Percentiles rank a stretch among this genome's conserved stretches.
These are phyloP conservation scores for Trichoderma virens DNA, from an alignment of 495 filamentous ascomycete genomes.

Conservation along the genomic window DNA sequence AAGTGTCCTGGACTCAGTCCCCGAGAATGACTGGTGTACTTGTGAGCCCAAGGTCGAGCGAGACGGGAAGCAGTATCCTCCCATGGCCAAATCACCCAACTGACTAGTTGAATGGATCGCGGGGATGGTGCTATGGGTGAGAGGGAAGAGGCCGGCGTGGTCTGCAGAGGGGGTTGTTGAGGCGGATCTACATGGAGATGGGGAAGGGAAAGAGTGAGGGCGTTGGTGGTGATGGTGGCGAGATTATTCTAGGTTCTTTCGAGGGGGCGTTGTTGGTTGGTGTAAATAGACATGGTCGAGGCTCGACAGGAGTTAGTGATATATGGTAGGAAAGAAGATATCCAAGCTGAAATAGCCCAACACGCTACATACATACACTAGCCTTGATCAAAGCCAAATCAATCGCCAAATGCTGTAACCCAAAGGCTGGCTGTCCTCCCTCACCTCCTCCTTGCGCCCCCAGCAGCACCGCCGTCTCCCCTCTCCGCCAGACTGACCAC, in stretches of 20 bases:
- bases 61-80: conserved; percentile 56
- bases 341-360: too few species aligned
- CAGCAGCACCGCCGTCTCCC: conserved; percentile 32
- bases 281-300: too few species aligned
- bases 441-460: conserved; percentile 5
- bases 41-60: conserved; percentile 55
- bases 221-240: neutral
- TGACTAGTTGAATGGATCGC: conserved; percentile 10
- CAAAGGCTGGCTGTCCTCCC: too few species aligned
- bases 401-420: too few species aligned
- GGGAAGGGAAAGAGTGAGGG: neutral
- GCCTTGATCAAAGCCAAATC: too few species aligned
- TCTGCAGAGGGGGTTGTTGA: conserved; percentile 11
- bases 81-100: conserved; percentile 30
- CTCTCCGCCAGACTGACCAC: conserved; percentile 79
- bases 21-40: conserved; percentile 52
- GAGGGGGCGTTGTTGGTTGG: neutral
- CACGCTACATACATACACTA: too few species aligned
- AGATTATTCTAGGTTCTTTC: neutral
- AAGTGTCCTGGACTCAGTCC: conserved; percentile 54
- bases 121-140: conserved; percentile 4
- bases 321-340: too few species aligned
- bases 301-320: too few species aligned
- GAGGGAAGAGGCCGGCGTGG: conserved; percentile 6
- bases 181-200: conserved; percentile 2